Evolutionary conservation across 306 rosid species (phyloP).

Genomic region (Hippophae rhamnoides): DNA sequence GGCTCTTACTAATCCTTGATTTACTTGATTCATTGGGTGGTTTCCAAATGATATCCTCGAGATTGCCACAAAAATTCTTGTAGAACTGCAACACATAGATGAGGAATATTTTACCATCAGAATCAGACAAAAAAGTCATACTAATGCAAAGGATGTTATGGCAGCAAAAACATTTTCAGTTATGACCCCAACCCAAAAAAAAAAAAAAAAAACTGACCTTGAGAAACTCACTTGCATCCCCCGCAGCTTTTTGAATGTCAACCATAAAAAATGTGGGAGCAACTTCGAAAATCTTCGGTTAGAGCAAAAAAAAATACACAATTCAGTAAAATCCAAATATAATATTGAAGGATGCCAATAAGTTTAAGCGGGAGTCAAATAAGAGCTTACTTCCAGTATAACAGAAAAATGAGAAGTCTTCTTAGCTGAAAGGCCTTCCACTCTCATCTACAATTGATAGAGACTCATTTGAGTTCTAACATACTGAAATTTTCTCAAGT

Average conservation of each 20-base stretch:
- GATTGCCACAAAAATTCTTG: conserved; percentile 53
- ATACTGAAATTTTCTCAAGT: not conserved
- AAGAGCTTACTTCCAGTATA: conserved; percentile 62
- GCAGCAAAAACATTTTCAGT: no score
- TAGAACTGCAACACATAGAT: conserved; percentile 35
- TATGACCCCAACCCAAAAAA: no score
- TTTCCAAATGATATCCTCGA: conserved; percentile 63
- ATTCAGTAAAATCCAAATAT: not conserved
- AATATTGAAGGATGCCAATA: not conserved
- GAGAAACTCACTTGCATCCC: conserved; percentile 73
- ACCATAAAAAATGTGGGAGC: conserved; percentile 87
- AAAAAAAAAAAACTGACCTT: conserved; percentile 39
- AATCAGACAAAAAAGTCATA: no score
- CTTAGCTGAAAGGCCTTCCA: conserved; percentile 62
- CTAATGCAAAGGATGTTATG: no score
- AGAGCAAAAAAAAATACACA: conserved; percentile 4
- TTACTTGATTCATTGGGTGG: conserved; percentile 40
- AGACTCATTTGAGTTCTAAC: conserved; percentile 4
- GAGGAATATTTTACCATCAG: no score
- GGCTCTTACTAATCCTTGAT: conserved; percentile 34
- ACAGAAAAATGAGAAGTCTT: conserved; percentile 64
- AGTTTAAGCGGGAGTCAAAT: not conserved
- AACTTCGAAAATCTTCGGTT: conserved; percentile 63
- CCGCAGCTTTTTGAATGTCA: conserved; percentile 77
- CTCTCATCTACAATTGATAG: conserved; percentile 67